Base-by-base conservation (phyloP, 2,329 filamentous ascomycete species). In the Neofusicoccum umdonicola region DNA sequence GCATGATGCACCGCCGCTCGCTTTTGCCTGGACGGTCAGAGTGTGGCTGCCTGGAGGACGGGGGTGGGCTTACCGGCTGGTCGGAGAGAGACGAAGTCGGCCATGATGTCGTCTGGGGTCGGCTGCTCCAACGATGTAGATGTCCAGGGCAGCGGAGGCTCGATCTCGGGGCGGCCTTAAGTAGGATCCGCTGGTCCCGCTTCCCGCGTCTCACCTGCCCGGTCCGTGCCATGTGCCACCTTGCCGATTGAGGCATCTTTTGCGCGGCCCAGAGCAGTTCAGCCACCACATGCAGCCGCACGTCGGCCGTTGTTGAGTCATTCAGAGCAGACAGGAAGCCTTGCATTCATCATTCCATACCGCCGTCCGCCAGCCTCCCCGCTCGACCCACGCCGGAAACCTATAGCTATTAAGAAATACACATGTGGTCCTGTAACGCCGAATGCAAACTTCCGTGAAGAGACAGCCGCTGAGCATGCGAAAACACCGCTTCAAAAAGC, bases 1-100 rank as follows among this genome's bases (percentile, higher is more conserved):
- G 66, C 41, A 52, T 67, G 44, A 69, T 67, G 17, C 62, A 66
- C 1, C 68, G 64, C 13, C 65, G 66, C 31, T 69, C 68, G 44
- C 67, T 68, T 15, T 63, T 65, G 11, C 68, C 68, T 69, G 56
- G n/a, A 12, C 1, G 22, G 31, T 60, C 42, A 60, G 56, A 47
- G 15, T 60, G 17, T 22, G 13, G 56, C 31, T 60, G 56, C 27
- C 56, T 60, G 31, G 11, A 2, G 8, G 13, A n/a, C 6, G 11
- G 3, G 7, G 42, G n/a, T 12, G n/a, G 4, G 17, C 56, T 35
- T 22, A 60, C 56, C 56, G 3, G 56, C 56, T 35, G 56, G 56
- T 6, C 56, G 56, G 4, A 60, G n/a, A n/a, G 31, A 13, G n/a
- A 47, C 56, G 56, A 37, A 35, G 7, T 15, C 42, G 12, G 31